Percentiles rank a stretch among this genome's conserved stretches.
Evolutionary conservation across 75 land plant genomes (phyloP).

Genomic region (Larix kaempferi): DNA sequence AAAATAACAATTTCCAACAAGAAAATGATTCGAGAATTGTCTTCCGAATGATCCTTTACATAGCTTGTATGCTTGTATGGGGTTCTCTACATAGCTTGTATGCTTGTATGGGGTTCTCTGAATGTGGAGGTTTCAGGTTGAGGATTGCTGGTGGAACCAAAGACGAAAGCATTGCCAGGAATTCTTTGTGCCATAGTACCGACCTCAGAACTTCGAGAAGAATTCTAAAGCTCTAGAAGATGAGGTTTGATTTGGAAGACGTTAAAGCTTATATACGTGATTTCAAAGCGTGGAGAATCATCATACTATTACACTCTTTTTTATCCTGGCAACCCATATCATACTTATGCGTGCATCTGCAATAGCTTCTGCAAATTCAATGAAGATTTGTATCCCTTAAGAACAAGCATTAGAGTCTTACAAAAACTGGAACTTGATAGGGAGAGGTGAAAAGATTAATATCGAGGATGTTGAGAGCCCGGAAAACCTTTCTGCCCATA

Average conservation of each 20-base stretch:
- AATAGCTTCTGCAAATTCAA: slow-evolving; percentile 46
- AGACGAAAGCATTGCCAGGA: background rate
- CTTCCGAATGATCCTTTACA: too few species aligned
- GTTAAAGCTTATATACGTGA: slow-evolving; percentile 50
- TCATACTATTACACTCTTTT: slow-evolving; percentile 43
- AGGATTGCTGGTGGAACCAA: background rate
- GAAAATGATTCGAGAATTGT: too few species aligned
- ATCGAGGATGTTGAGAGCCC: slow-evolving; percentile 70
- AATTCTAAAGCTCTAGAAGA: background rate
- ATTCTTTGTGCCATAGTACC: background rate
- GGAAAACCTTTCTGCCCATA: slow-evolving; percentile 89
- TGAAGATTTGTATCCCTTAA: background rate
- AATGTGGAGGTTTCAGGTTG: background rate
- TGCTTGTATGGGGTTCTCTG: too few species aligned
- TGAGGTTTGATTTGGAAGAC: slow-evolving; percentile 28
- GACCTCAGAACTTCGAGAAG: background rate
- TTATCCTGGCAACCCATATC: slow-evolving; percentile 51
- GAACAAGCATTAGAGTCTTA: background rate
- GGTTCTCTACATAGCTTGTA: too few species aligned
- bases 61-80: too few species aligned
- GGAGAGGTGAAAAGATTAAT: slow-evolving; percentile 11
- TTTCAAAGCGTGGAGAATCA: slow-evolving; percentile 32
- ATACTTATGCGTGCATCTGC: slow-evolving; percentile 57
- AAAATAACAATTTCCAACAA: too few species aligned
- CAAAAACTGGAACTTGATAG: background rate